Conservation (phyloP, 345 rosid species). For the Eucalyptus rudis region DNA sequence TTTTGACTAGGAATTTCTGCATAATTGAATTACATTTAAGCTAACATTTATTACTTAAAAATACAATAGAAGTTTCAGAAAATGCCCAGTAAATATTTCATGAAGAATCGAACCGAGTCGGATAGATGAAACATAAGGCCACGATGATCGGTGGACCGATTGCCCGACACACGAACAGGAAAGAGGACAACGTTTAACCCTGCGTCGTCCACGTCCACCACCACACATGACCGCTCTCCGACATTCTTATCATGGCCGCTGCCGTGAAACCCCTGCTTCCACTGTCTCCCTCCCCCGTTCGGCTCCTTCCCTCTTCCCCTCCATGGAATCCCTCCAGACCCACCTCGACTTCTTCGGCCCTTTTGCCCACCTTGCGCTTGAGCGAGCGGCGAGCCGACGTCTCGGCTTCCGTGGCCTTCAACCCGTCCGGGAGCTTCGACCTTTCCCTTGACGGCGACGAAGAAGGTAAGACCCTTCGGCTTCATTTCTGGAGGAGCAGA, state of each 20-base stretch:
- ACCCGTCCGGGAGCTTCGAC: slow-evolving; percentile 82
- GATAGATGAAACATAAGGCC: background rate
- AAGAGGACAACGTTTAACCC: background rate
- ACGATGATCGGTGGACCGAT: background rate
- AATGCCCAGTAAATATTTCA: background rate
- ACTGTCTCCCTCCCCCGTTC: slow-evolving; percentile 2
- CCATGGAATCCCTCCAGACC: slow-evolving; percentile 23
- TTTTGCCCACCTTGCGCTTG: background rate
- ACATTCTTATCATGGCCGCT: background rate
- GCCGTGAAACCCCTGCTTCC: slow-evolving; percentile 17
- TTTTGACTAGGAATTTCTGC: too few species aligned
- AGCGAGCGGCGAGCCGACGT: slow-evolving; percentile 7
- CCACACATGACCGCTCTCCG: slow-evolving; percentile 6
- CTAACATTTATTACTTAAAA: background rate
- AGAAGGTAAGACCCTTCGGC: slow-evolving; percentile 14
- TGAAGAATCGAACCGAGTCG: background rate
- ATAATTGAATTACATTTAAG: too few species aligned
- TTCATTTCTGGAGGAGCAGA: background rate
- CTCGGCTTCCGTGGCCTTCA: slow-evolving; percentile 57
- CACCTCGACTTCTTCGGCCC: background rate
- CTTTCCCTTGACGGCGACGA: slow-evolving; percentile 36
- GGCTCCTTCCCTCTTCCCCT: background rate
- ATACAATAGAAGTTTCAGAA: background rate
- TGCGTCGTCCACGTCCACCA: background rate
- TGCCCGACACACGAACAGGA: background rate